These are phyloP conservation scores for Mortierella alpina DNA, from an alignment of 192 early-diverging fungal genomes.

Conservation along the genomic window DNA sequence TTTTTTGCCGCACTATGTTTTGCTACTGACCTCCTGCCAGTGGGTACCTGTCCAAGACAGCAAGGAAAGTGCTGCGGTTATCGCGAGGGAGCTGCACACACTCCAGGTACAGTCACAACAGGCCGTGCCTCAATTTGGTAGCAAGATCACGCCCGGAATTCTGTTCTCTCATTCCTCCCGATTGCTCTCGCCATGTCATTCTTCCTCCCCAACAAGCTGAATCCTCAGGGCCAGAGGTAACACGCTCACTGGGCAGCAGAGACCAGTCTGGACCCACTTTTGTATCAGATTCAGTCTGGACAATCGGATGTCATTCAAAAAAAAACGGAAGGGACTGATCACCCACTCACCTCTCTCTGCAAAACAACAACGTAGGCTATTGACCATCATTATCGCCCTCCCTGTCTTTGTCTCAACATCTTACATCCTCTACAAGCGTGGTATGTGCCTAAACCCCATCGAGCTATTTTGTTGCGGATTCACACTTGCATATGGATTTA, in stretches of 20 bases:
- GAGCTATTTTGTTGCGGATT: neutral
- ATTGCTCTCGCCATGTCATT: slow-evolving; percentile 21
- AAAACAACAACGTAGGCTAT: slow-evolving; percentile 6
- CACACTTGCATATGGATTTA: neutral
- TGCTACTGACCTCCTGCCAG: too few species aligned
- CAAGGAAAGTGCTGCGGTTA: too few species aligned
- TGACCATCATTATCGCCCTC: slow-evolving; percentile 42
- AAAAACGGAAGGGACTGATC: neutral
- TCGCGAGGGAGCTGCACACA: too few species aligned
- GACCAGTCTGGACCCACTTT: neutral
- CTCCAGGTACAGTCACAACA: too few species aligned
- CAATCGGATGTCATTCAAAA: too few species aligned
- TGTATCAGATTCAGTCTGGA: too few species aligned
- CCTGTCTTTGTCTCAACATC: slow-evolving; percentile 46
- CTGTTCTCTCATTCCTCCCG: neutral
- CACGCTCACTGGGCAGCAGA: neutral
- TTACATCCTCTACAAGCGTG: slow-evolving; percentile 46
- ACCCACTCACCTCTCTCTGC: neutral
- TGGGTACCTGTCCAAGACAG: too few species aligned
- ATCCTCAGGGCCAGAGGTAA: slow-evolving; percentile 50
- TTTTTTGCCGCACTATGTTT: too few species aligned
- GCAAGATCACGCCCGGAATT: too few species aligned
- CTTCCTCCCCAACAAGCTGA: slow-evolving; percentile 46
- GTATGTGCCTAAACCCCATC: slow-evolving; percentile 5
- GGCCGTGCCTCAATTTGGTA: too few species aligned